Percentiles rank a stretch among this genome's conserved stretches.
Conservation (phyloP, 495 filamentous ascomycete species). For the Penicillium samsonianum region DNA sequence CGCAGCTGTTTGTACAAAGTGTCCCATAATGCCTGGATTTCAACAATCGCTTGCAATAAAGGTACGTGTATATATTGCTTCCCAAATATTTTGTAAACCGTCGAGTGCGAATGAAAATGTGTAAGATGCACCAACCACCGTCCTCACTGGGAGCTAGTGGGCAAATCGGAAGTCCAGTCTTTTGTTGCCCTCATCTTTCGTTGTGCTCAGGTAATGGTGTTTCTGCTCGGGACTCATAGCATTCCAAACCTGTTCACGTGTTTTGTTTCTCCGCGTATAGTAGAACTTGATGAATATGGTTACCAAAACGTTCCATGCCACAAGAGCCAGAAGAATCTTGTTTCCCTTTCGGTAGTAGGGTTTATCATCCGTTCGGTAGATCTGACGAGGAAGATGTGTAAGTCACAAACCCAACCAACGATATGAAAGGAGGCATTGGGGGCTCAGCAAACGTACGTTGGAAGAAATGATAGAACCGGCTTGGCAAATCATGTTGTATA, state of each 20-base stretch:
- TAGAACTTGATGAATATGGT: constrained; percentile 31
- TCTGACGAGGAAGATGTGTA: neutral
- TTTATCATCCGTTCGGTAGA: constrained; percentile 14
- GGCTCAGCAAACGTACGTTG: constrained; percentile 11
- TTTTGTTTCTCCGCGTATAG: constrained; percentile 36
- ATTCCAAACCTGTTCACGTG: constrained; percentile 13
- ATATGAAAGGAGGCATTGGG: neutral
- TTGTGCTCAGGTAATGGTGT: constrained; percentile 16
- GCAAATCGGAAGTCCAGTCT: constrained; percentile 36
- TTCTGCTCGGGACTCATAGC: constrained; percentile 20
- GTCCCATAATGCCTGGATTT: too few species aligned
- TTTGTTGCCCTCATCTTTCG: constrained; percentile 36
- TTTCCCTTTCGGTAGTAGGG: constrained; percentile 24
- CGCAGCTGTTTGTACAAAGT: neutral
- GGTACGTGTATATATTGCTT: too few species aligned
- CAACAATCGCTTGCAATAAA: too few species aligned
- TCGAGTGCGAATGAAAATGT: neutral
- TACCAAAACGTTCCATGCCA: constrained; percentile 17
- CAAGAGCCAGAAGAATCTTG: constrained; percentile 16
- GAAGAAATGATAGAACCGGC: constrained; percentile 13
- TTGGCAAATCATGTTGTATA: constrained; percentile 25
- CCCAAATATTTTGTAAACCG: too few species aligned
- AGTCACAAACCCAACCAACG: neutral
- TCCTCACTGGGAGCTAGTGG: constrained; percentile 8
- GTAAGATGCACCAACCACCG: neutral